Base-by-base conservation (phyloP, 2,329 filamentous ascomycete genomes). In the Cryphonectria parasitica region DNA sequence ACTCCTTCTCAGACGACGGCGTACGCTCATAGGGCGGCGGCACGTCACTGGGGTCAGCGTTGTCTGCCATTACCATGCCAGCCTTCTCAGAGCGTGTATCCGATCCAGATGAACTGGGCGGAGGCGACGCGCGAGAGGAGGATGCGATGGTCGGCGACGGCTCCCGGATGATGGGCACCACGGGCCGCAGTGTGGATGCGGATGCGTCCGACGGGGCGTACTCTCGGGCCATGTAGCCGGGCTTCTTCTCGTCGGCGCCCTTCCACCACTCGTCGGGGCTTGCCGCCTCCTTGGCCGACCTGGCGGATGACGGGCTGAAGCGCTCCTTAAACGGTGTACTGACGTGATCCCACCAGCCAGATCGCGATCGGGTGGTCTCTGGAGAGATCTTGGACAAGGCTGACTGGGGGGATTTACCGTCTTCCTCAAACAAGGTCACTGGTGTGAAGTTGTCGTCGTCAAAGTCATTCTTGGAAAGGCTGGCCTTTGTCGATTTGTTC, bases 261-360 rank as follows among this genome's bases (percentile, higher is more conserved):
- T 75, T 79, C 82, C 83, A 84, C 81, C 81, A 83, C 41, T 79
- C 77, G 41, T 81, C 78, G 1, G 74, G 58, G 75, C 77, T 64
- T 73, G 77, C 70, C 73, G 70, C 49, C 73, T 78, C 71, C 63
- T 77, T 71, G 73, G 76, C 41, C 73, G 64, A 67, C 68, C 77
- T 79, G 65, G 45, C 45, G 22, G 78, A 69, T 75, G 76, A 80
- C 63, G 80, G 80, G 63, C 80, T 81, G 63, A 82, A 80, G 31
- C 85, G 76, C 41, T 86, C 83, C 22, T 80, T 75, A 75, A 94
- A 94, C 0, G 92, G 92, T 0, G 91, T 92, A 10, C 87, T 90
- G 69, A 94, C 88, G 74, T 92, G 86, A 75, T 93, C 92, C 92
- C 92, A 94, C 91, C 92, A 94, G 28, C 92, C 92, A 36, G 90